Percentiles rank a stretch among this genome's conserved stretches.
Conservation (phyloP, 306 rosid species). For the Trifolium repens region DNA sequence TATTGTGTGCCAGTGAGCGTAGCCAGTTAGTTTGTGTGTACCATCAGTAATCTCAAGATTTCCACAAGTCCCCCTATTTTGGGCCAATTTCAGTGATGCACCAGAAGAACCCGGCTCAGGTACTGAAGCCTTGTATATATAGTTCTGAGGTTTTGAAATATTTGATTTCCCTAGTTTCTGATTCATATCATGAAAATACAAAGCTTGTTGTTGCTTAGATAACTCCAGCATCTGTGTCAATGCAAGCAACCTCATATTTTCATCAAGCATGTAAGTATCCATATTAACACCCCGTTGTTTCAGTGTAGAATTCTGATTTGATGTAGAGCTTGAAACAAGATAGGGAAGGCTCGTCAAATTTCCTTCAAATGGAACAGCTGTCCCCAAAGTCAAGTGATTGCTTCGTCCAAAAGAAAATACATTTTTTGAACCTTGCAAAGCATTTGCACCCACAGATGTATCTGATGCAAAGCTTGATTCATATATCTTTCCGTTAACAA, state of each 20-base stretch:
- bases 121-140: constrained; percentile 39
- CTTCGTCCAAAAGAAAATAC: constrained; percentile 45
- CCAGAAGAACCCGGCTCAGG: constrained; percentile 48
- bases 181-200: constrained; percentile 43
- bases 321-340: constrained; percentile 45
- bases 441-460: constrained; percentile 36
- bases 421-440: constrained; percentile 37
- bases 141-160: constrained; percentile 43
- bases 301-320: constrained; percentile 42
- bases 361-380: constrained; percentile 40
- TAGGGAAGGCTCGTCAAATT: constrained; percentile 49
- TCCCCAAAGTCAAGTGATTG: constrained; percentile 43
- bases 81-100: constrained; percentile 40
- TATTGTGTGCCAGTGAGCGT: constrained; percentile 41
- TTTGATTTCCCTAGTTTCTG: constrained; percentile 46
- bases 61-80: constrained; percentile 34
- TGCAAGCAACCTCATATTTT: constrained; percentile 56
- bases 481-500: constrained; percentile 42
- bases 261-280: constrained; percentile 50
- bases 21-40: constrained; percentile 40
- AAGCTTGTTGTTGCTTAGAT: constrained; percentile 51
- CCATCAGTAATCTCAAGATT: constrained; percentile 45
- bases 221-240: constrained; percentile 53
- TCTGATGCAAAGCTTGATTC: constrained; percentile 41
- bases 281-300: constrained; percentile 45